phyloP scores from a whole-genome alignment of 1,139 yeast genomes.

The Zygosaccharomyces pseudobailii region DNA sequence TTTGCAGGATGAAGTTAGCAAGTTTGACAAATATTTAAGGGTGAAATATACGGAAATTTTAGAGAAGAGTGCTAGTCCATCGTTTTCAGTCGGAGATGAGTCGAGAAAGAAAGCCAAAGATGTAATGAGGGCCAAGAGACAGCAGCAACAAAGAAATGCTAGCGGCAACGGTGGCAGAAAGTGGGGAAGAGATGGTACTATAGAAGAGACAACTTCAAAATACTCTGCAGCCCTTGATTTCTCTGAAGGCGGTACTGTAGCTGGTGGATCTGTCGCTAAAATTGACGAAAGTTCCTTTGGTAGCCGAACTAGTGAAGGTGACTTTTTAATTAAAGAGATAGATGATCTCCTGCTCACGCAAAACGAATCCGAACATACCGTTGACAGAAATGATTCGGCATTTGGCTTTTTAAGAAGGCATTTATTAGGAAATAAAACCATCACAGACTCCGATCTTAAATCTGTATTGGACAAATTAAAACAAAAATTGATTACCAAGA shows the following conservation, averaged over 20 bases:
- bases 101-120: conserved; percentile 10
- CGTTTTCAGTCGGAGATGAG: background rate
- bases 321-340: conserved; percentile 32
- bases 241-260: conserved; percentile 34
- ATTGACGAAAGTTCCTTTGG: conserved; percentile 44
- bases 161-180: conserved; percentile 33
- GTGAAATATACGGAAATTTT: conserved; percentile 32
- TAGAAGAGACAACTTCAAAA: conserved; percentile 38
- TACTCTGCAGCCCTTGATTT: conserved; percentile 43
- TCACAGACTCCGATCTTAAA: conserved; percentile 51
- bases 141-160: conserved; percentile 1
- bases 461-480: conserved; percentile 50
- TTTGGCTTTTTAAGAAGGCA: conserved; percentile 52
- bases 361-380: conserved; percentile 31
- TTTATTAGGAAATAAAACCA: conserved; percentile 55
- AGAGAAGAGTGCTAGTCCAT: conserved; percentile 1
- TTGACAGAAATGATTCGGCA: conserved; percentile 34
- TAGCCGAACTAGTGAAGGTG: conserved; percentile 34
- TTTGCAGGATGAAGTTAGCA: conserved; percentile 28
- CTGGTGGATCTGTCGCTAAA: conserved; percentile 21
- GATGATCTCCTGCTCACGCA: conserved; percentile 28
- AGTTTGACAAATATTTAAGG: conserved; percentile 33
- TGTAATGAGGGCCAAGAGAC: conserved; percentile 9
- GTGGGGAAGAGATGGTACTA: conserved; percentile 47
- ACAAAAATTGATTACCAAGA: conserved; percentile 46